A percentile compares a stretch with the other conserved stretches of the same genome.
These are phyloP conservation scores for Theileria parva DNA, from an alignment of 169 alveolate species.

Conservation along the genomic window DNA sequence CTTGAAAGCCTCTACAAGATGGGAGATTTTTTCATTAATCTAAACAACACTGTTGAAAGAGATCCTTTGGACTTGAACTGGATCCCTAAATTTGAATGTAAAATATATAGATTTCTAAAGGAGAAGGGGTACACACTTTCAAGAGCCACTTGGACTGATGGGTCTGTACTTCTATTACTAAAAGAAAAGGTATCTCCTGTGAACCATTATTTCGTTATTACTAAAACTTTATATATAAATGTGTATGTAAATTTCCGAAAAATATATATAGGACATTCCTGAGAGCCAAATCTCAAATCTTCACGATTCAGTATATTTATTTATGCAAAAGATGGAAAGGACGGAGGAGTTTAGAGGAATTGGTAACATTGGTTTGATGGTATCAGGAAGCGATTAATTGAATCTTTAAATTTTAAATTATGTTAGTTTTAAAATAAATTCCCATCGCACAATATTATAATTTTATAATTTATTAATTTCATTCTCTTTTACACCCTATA, in stretches of 20 bases:
- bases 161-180: conserved; percentile 13
- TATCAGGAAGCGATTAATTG: conserved; percentile 16
- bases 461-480: not conserved
- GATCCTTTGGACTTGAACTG: conserved; percentile 47
- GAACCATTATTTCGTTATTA: too few species aligned
- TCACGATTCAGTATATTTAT: conserved; percentile 9
- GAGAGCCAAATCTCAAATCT: conserved; percentile 15
- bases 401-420: not conserved
- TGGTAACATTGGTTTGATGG: conserved; percentile 23
- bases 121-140: conserved; percentile 18
- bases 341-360: conserved; percentile 12
- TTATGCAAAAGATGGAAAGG: conserved; percentile 6
- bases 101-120: conserved; percentile 22
- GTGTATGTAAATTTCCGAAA: not conserved
- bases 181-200: conserved; percentile 20
- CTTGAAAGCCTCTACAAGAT: conserved; percentile 37
- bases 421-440: not conserved
- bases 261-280: conserved; percentile 13
- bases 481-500: not conserved
- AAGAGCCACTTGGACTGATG: conserved; percentile 50
- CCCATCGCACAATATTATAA: not conserved
- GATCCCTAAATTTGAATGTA: conserved; percentile 35
- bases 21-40: conserved; percentile 28
- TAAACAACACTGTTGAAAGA: conserved; percentile 34
- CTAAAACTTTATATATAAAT: not conserved